Conservation (phyloP, 306 rosid genomes). For the Pyrus pyrifolia region DNA sequence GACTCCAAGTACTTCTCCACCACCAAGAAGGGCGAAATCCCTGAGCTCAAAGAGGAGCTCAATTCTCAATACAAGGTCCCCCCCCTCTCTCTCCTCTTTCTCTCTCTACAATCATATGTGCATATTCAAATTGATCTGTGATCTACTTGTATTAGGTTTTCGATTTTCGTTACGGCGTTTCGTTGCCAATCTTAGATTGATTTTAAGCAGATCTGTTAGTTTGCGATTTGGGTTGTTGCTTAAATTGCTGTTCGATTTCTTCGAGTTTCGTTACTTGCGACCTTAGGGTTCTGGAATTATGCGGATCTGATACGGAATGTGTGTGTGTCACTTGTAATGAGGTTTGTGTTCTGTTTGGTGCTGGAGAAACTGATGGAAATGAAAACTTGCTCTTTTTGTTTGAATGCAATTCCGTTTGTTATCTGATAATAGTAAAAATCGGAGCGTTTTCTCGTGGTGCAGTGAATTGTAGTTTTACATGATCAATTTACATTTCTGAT, state of each 20-base stretch:
- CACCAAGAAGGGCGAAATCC: slow-evolving; percentile 98
- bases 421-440: not conserved
- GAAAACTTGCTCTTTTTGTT: not conserved
- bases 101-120: not conserved
- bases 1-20: slow-evolving; percentile 99
- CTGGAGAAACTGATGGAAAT: not conserved
- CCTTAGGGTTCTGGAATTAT: not conserved
- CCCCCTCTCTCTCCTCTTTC: slow-evolving; percentile 1
- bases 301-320: not conserved
- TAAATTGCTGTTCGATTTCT: not conserved
- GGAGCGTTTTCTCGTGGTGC: not conserved
- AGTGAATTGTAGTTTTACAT: not conserved
- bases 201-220: slow-evolving; percentile 29
- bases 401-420: not conserved
- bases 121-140: slow-evolving; percentile 16
- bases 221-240: slow-evolving; percentile 3
- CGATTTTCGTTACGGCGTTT: not conserved
- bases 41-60: slow-evolving; percentile 99
- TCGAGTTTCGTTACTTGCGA: not conserved
- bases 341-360: not conserved
- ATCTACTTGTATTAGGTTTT: slow-evolving; percentile 16
- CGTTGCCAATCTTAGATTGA: not conserved
- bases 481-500: not conserved
- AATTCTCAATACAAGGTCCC: slow-evolving; percentile 98
- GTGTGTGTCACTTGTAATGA: not conserved